A percentile compares a stretch with the other conserved stretches of the same genome.
Conservation (phyloP, 225 moss, liverwort and hornwort species). For the Polytrichum formosum region DNA sequence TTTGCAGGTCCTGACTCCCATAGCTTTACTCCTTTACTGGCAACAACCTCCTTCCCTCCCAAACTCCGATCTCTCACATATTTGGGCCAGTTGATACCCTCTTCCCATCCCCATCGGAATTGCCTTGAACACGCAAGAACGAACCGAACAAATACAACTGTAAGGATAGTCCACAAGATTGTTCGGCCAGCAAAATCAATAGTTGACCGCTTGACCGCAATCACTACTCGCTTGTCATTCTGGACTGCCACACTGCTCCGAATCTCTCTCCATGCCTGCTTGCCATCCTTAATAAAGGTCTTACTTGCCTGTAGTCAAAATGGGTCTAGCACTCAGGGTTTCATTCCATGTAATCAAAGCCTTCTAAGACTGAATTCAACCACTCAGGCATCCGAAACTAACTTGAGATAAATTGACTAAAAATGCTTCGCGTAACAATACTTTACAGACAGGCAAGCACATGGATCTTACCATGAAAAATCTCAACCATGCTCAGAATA, state of each 20-base stretch:
- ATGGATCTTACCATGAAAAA: too few species aligned
- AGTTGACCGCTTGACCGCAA: slow-evolving; percentile 76
- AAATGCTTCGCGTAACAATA: too few species aligned
- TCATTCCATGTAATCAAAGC: too few species aligned
- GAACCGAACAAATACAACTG: slow-evolving; percentile 48
- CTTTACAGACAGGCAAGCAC: too few species aligned
- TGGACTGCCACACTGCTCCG: slow-evolving; percentile 72
- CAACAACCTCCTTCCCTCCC: slow-evolving; percentile 73
- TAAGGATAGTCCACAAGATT: slow-evolving; percentile 66
- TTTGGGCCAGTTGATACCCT: slow-evolving; percentile 53
- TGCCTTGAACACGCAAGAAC: slow-evolving; percentile 50
- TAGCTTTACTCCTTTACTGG: slow-evolving; percentile 43
- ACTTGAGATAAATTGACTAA: too few species aligned
- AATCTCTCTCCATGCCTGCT: slow-evolving; percentile 75
- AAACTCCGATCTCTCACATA: slow-evolving; percentile 80
- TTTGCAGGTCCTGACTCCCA: slow-evolving; percentile 60
- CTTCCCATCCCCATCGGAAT: slow-evolving; percentile 88
- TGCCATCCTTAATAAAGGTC: slow-evolving; percentile 54
- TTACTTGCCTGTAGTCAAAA: slow-evolving; percentile 32
- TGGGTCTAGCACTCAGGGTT: too few species aligned
- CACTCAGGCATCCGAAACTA: too few species aligned
- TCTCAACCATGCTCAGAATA: too few species aligned
- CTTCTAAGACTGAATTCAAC: too few species aligned
- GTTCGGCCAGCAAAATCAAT: slow-evolving; percentile 74
- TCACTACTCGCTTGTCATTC: slow-evolving; percentile 70